A percentile compares a stretch with the other conserved stretches of the same genome.
phyloP scores from a whole-genome alignment of 2,329 filamentous ascomycete species.

The Cladosporium velox region DNA sequence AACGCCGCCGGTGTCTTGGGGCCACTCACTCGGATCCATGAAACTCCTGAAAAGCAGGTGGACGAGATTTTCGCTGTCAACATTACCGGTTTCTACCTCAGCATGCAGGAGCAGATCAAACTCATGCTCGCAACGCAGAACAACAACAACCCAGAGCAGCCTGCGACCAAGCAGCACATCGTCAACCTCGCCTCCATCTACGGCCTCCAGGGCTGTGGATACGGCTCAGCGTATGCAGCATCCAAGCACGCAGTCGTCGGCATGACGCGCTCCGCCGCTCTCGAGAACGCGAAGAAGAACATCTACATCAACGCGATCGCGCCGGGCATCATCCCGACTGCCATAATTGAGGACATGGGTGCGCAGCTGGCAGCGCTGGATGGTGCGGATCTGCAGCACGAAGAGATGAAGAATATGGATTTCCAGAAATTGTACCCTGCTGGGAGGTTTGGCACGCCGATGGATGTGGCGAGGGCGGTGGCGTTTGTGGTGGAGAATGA shows the following conservation, averaged over 20 bases:
- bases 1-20: conserved; percentile 46
- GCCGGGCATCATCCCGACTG: conserved; percentile 28
- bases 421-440: conserved; percentile 7
- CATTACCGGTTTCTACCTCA: conserved; percentile 19
- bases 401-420: conserved; percentile 2
- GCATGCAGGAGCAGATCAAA: conserved; percentile 41
- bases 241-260: conserved; percentile 47
- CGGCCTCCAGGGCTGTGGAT: conserved; percentile 43
- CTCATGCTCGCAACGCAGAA: conserved; percentile 46
- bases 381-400: conserved; percentile 1
- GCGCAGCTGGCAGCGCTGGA: conserved; percentile 3
- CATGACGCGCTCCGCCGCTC: conserved; percentile 41
- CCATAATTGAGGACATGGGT: not conserved
- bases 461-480: conserved; percentile 16
- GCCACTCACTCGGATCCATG: conserved; percentile 41
- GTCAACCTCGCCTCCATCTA: conserved; percentile 44
- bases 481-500: conserved; percentile 14
- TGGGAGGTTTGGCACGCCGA: conserved; percentile 11
- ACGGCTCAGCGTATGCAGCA: conserved; percentile 40
- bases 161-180: conserved; percentile 39
- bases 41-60: conserved; percentile 46
- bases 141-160: conserved; percentile 40
- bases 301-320: conserved; percentile 32
- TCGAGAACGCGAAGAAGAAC: conserved; percentile 22
- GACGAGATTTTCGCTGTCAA: conserved; percentile 46